Conservation (phyloP, 108 stramenopile species). For the Skeletonema costatum region DNA sequence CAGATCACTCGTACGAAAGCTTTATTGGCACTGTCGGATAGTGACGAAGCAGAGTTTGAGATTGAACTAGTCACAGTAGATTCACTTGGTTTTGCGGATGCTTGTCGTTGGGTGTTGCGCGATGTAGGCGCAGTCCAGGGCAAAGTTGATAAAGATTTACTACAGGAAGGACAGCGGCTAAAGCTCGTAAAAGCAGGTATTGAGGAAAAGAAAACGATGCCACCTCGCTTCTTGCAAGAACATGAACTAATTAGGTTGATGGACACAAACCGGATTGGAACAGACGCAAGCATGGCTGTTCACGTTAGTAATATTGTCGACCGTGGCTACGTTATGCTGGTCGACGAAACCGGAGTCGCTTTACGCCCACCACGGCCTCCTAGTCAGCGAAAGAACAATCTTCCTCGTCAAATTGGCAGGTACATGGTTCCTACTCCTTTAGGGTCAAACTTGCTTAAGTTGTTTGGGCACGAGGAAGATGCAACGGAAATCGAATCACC, state of each 20-base stretch:
- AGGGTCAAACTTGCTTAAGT: conserved; percentile 16
- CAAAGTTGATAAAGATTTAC: background rate
- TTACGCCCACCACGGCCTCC: conserved; percentile 30
- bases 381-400: conserved; percentile 10
- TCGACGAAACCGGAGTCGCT: conserved; percentile 27
- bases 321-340: conserved; percentile 33
- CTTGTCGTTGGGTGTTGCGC: conserved; percentile 35
- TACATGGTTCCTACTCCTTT: conserved; percentile 42
- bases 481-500: conserved; percentile 8
- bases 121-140: conserved; percentile 29
- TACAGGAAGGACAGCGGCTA: conserved; percentile 12
- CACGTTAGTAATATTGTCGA: conserved; percentile 44
- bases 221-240: conserved; percentile 41
- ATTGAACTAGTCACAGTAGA: conserved; percentile 31
- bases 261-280: conserved; percentile 64
- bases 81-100: conserved; percentile 39
- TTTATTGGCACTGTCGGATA: conserved; percentile 1
- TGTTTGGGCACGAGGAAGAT: conserved; percentile 24
- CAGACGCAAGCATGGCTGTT: conserved; percentile 60
- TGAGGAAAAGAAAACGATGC: conserved; percentile 20
- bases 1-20: conserved; percentile 7
- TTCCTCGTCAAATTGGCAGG: conserved; percentile 37
- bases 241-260: conserved; percentile 43
- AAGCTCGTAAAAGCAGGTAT: conserved; percentile 7
- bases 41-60: conserved; percentile 24